Conservation (phyloP, 2,329 filamentous ascomycete species). For the Setomelanomma holmii region DNA sequence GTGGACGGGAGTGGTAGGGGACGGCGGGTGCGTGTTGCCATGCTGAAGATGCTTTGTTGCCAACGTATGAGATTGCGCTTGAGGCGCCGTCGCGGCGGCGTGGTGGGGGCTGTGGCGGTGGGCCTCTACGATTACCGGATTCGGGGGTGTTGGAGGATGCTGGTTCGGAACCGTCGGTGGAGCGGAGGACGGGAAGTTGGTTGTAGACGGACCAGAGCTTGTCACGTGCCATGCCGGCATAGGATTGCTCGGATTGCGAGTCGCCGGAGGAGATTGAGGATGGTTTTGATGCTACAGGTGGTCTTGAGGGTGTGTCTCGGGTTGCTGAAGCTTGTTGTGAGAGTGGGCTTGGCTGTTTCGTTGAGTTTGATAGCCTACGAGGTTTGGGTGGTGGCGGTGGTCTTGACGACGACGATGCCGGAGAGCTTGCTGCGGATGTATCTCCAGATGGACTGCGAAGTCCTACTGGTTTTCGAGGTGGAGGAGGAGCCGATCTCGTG, state of each 20-base stretch:
- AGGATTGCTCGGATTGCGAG: conserved; percentile 38
- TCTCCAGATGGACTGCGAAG: conserved; percentile 50
- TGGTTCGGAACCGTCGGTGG: conserved; percentile 24
- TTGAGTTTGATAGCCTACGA: conserved; percentile 31
- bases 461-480: conserved; percentile 42
- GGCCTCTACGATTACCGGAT: conserved; percentile 21
- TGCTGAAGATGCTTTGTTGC: conserved; percentile 44
- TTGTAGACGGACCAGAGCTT: conserved; percentile 52
- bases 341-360: conserved; percentile 37
- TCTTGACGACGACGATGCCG: conserved; percentile 35
- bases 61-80: conserved; percentile 48
- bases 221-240: conserved; percentile 47
- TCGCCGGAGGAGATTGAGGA: conserved; percentile 24
- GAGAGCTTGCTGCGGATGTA: conserved; percentile 14
- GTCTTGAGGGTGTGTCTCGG: conserved; percentile 36
- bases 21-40: conserved; percentile 45
- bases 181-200: conserved; percentile 44
- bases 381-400: conserved; percentile 45
- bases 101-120: conserved; percentile 46
- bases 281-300: conserved; percentile 35
- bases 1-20: conserved; percentile 34
- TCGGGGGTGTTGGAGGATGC: conserved; percentile 16
- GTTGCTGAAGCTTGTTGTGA: conserved; percentile 28
- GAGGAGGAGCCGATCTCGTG: conserved; percentile 41
- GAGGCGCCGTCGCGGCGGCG: conserved; percentile 47